These are phyloP conservation scores for Aaosphaeria arxii DNA, from an alignment of 2,329 filamentous ascomycete species.

Conservation along the genomic window DNA sequence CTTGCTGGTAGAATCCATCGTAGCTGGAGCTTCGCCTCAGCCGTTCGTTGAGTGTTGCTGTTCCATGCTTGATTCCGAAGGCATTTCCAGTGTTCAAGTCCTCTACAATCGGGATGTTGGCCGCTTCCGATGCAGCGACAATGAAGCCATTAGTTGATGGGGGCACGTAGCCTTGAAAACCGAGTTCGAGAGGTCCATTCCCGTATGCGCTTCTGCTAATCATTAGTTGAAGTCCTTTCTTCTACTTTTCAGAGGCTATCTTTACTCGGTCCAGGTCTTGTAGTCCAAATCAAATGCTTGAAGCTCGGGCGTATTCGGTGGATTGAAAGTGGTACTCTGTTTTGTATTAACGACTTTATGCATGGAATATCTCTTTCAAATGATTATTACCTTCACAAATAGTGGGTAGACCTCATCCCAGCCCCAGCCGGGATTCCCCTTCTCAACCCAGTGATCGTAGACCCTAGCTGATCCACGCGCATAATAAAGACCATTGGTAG, in stretches of 20 bases:
- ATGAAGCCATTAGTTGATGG: conserved; percentile 26
- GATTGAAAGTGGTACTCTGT: conserved; percentile 21
- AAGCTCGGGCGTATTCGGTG: conserved; percentile 19
- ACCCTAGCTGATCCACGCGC: conserved; percentile 27
- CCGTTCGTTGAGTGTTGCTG: conserved; percentile 16
- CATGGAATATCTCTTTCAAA: not conserved
- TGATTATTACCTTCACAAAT: conserved; percentile 16
- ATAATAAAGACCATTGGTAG: conserved; percentile 34
- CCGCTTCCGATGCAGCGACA: conserved; percentile 21
- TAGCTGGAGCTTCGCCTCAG: conserved; percentile 26
- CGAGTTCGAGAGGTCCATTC: conserved; percentile 24
- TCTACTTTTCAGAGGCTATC: not conserved
- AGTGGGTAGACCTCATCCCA: conserved; percentile 18
- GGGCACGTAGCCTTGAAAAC: conserved; percentile 27
- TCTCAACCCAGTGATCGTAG: conserved; percentile 53
- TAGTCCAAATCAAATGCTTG: conserved; percentile 23
- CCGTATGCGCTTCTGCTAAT: conserved; percentile 18
- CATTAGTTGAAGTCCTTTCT: not conserved
- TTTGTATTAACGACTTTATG: not conserved
- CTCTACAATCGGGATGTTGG: conserved; percentile 29
- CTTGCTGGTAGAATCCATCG: conserved; percentile 27
- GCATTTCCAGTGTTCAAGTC: conserved; percentile 30
- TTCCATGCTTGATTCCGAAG: conserved; percentile 31
- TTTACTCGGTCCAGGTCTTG: conserved; percentile 22
- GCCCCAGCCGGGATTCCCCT: conserved; percentile 59